phyloP scores from a whole-genome alignment of 352 stramenopile genomes.

The Aphanomyces euteiches region DNA sequence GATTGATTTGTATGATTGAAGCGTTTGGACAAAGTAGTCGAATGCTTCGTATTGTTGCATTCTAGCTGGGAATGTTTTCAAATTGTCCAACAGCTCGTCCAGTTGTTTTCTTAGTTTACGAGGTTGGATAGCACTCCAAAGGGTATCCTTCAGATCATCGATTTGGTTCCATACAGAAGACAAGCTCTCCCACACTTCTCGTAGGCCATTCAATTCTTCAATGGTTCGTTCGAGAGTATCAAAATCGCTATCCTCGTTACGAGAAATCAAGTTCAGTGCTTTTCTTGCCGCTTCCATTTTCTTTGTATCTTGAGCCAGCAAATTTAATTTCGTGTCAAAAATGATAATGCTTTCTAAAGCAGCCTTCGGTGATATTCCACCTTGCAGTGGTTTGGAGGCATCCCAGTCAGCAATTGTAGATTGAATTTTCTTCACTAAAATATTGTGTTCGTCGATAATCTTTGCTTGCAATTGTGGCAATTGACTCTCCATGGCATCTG shows the following conservation, averaged over 20 bases:
- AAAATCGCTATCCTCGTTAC: slow-evolving; percentile 63
- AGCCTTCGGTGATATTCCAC: slow-evolving; percentile 50
- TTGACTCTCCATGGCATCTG: slow-evolving; percentile 93
- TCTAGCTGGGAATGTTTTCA: slow-evolving; percentile 92
- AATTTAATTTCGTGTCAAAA: slow-evolving; percentile 80
- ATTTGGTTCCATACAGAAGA: slow-evolving; percentile 84
- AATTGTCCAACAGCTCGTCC: slow-evolving; percentile 95
- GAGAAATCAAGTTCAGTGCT: slow-evolving; percentile 90
- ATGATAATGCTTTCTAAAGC: slow-evolving; percentile 78
- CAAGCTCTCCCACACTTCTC: slow-evolving; percentile 97
- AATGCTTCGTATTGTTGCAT: slow-evolving; percentile 99
- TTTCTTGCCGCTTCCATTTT: slow-evolving; percentile 94
- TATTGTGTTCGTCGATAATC: slow-evolving; percentile 94
- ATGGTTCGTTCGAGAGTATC: slow-evolving; percentile 47
- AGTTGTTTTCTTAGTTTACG: slow-evolving; percentile 95
- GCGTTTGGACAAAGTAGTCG: slow-evolving; percentile 89
- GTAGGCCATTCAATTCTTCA: slow-evolving; percentile 93
- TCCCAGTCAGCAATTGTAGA: slow-evolving; percentile 81
- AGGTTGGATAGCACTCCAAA: slow-evolving; percentile 92
- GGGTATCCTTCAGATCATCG: slow-evolving; percentile 90
- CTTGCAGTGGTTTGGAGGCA: slow-evolving; percentile 71
- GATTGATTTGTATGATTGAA: slow-evolving; percentile 92
- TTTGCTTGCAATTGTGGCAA: slow-evolving; percentile 96
- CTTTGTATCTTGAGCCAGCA: slow-evolving; percentile 88
- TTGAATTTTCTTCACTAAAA: slow-evolving; percentile 75